phyloP scores from a whole-genome alignment of 2,329 filamentous ascomycete genomes.

The Cercospora zeae-maydis region DNA sequence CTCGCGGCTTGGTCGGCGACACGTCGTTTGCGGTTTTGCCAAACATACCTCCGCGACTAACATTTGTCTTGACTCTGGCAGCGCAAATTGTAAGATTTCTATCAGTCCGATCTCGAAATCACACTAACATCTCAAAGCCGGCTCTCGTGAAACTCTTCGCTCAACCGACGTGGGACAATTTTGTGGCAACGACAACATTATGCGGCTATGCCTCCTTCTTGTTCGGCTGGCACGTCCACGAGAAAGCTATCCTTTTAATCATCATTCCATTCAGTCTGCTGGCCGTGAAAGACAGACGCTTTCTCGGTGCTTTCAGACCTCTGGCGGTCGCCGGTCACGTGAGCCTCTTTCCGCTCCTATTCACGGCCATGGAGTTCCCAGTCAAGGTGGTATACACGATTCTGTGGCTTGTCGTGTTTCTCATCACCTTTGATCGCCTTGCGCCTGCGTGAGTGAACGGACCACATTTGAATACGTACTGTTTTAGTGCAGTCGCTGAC shows the following conservation, averaged over 20 bases:
- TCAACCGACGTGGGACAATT: constrained; percentile 78
- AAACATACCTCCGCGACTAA: constrained; percentile 73
- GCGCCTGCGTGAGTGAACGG: constrained; percentile 63
- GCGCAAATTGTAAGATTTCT: constrained; percentile 63
- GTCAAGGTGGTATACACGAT: constrained; percentile 92
- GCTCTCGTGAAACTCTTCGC: constrained; percentile 79
- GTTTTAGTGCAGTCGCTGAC: constrained; percentile 8
- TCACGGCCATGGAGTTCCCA: constrained; percentile 87
- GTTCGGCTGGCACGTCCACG: constrained; percentile 98
- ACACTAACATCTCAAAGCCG: constrained; percentile 42
- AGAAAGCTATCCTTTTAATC: constrained; percentile 91
- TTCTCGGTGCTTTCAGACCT: constrained; percentile 86
- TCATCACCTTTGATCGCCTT: constrained; percentile 80
- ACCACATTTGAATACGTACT: background rate
- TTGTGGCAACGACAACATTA: constrained; percentile 83
- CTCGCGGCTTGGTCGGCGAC: constrained; percentile 87
- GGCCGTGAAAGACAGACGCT: constrained; percentile 81
- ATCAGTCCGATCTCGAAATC: background rate
- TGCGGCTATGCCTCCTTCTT: constrained; percentile 96
- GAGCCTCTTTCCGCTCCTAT: constrained; percentile 88
- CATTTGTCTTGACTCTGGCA: constrained; percentile 76
- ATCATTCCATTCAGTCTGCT: constrained; percentile 94
- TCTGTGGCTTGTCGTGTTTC: constrained; percentile 82
- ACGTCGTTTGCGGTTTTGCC: constrained; percentile 91
- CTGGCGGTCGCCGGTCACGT: constrained; percentile 92